Base-by-base conservation (phyloP, 768 basidiomycete species). In the Amanita jacksonii region DNA sequence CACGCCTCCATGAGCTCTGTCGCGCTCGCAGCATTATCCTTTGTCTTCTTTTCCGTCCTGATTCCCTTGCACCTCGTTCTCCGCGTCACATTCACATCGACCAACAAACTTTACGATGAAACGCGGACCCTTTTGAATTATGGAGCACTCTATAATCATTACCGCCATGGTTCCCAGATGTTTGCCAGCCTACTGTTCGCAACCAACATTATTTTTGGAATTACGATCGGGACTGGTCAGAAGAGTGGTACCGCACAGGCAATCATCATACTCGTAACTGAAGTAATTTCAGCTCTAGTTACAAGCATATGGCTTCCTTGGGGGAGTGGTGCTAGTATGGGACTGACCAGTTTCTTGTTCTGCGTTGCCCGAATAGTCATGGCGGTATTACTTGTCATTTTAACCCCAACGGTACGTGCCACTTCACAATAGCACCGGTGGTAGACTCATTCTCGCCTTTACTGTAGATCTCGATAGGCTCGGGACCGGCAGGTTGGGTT, bases 281-380 rank as follows among this genome's bases (percentile, higher is more conserved):
- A 99, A 60, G 84, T 99, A 12, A 71, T 72, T 16, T 81, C 85
- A 34, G 88, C 92, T 4, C 67, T 98, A 46, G 77, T 87, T 20
- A 96, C 93, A 24, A 92, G 87, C 49, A 69, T 94, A 24, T 96
- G 90, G 90, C 73, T 96, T 47, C 93, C 93, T 13, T 99, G 94
- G 94, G 90, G 89, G 23, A 85, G 85, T 42, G 91, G 94, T 1
- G 91, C 94, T 1, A 87, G 90, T 49, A 98, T 98, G 96, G 94
- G 93, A 10, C 70, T 92, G 27, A 82, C 94, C 47, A 91, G 88
- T 59, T 97, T 97, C 69, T 66, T 96, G 55, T 84, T 94, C 54
- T 91, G 89, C 47, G 86, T 94, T 4, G 81, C 86, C 16, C 73
- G 94, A 51, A 93, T 96, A 54, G 81, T 92, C 20, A 76, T 91